phyloP scores from a whole-genome alignment of 805 yeast species.

The Osmozyma mogii region DNA sequence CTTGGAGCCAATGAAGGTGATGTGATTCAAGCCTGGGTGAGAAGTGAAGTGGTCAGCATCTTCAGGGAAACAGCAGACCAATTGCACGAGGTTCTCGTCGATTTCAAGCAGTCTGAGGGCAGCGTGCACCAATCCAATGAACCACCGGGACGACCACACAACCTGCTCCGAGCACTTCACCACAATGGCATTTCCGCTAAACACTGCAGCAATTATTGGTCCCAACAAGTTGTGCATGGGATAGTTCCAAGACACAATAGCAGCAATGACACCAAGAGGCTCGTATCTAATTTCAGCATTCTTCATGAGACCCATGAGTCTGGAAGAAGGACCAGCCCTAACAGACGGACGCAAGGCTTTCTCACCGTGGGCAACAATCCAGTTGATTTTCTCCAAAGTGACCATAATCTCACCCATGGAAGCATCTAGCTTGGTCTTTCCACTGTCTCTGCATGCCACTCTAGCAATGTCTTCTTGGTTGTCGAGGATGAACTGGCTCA shows the following conservation, averaged over 20 bases:
- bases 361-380: conserved; percentile 85
- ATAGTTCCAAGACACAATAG: conserved; percentile 94
- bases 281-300: conserved; percentile 91
- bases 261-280: conserved; percentile 83
- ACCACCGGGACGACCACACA: conserved; percentile 86
- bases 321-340: conserved; percentile 82
- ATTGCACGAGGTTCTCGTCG: conserved; percentile 77
- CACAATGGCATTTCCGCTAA: conserved; percentile 86
- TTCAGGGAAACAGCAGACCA: conserved; percentile 83
- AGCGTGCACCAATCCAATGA: conserved; percentile 59
- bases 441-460: conserved; percentile 93
- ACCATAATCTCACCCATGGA: conserved; percentile 95
- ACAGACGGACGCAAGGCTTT: conserved; percentile 57
- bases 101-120: conserved; percentile 69
- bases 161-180: conserved; percentile 95
- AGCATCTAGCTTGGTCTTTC: conserved; percentile 93
- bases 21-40: conserved; percentile 75
- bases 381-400: conserved; percentile 83
- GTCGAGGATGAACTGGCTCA: conserved; percentile 62
- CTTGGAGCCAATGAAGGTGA: conserved; percentile 94
- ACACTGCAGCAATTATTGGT: conserved; percentile 81
- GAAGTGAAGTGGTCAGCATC: conserved; percentile 81
- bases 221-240: conserved; percentile 94
- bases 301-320: conserved; percentile 75
- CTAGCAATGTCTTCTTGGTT: conserved; percentile 85